Evolutionary conservation across 2,329 filamentous ascomycete species (phyloP).

Genomic region (Hymenoscyphus linearis): DNA sequence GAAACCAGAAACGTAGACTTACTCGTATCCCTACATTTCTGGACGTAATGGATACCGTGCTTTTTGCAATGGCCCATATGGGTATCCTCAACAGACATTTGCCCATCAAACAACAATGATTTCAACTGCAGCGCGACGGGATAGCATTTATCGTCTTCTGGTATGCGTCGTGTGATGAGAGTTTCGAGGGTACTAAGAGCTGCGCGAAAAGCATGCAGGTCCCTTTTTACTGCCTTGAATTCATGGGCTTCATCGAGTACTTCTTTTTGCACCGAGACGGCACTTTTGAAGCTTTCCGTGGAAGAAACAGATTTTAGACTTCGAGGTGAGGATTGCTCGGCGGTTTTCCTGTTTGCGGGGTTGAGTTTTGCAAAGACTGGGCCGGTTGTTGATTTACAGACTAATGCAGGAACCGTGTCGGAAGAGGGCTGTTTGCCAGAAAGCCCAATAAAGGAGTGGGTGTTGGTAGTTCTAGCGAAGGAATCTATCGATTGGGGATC

Average conservation of each 20-base stretch:
- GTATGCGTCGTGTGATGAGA: constrained; percentile 9
- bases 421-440: background rate
- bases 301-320: constrained; percentile 13
- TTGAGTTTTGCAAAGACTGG: background rate
- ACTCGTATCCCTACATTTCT: background rate
- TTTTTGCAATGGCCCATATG: background rate
- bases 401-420: background rate
- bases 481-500: background rate
- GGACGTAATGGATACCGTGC: background rate
- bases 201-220: constrained; percentile 16
- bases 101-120: background rate
- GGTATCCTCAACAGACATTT: background rate
- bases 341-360: background rate
- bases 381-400: background rate
- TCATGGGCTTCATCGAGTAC: constrained; percentile 6
- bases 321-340: background rate
- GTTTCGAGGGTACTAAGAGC: constrained; percentile 13
- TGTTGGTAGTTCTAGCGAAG: background rate
- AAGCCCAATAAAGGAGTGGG: background rate
- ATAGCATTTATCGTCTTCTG: background rate
- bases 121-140: background rate
- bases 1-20: background rate
- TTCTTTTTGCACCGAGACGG: constrained; percentile 9
- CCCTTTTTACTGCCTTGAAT: constrained; percentile 13
- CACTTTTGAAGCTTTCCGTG: constrained; percentile 17